Percentiles rank a stretch among this genome's conserved stretches.
phyloP scores from a whole-genome alignment of 768 basidiomycete genomes.

The Austroboletus eburneus region DNA sequence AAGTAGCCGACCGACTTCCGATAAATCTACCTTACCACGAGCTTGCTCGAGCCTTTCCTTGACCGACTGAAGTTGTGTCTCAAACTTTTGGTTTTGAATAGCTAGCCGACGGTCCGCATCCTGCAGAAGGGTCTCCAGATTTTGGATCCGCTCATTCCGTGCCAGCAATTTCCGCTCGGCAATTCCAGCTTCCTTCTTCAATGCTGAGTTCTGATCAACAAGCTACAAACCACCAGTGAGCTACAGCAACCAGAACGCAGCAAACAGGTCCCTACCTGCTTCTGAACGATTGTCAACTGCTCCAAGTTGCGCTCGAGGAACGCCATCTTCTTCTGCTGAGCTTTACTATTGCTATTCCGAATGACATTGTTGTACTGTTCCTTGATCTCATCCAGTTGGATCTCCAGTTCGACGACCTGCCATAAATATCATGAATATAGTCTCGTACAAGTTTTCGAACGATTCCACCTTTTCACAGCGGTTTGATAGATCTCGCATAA shows the following conservation, averaged over 20 bases:
- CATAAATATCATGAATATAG: constrained; percentile 12
- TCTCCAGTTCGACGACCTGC: constrained; percentile 97
- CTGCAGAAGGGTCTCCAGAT: constrained; percentile 87
- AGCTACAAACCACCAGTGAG: constrained; percentile 51
- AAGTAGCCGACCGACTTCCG: constrained; percentile 11
- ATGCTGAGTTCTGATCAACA: constrained; percentile 93
- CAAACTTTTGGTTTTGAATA: constrained; percentile 94
- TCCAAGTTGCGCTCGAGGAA: constrained; percentile 97
- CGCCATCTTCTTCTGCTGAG: constrained; percentile 99
- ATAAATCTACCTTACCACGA: constrained; percentile 56
- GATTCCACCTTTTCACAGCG: constrained; percentile 91
- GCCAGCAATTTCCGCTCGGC: constrained; percentile 95
- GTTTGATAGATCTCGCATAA: constrained; percentile 98
- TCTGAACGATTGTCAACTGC: constrained; percentile 92
- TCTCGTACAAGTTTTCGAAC: constrained; percentile 9
- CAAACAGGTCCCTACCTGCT: constrained; percentile 60
- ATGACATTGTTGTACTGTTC: constrained; percentile 99
- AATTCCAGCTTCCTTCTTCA: constrained; percentile 97
- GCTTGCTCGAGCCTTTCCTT: constrained; percentile 91
- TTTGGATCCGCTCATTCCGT: constrained; percentile 96
- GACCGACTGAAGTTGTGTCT: constrained; percentile 86
- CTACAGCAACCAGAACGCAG: not conserved
- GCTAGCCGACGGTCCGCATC: constrained; percentile 91
- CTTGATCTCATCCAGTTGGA: constrained; percentile 96
- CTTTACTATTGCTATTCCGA: constrained; percentile 96